Conservation (phyloP, 1,139 yeast genomes). For the Nakaseomyces nivariensis region DNA sequence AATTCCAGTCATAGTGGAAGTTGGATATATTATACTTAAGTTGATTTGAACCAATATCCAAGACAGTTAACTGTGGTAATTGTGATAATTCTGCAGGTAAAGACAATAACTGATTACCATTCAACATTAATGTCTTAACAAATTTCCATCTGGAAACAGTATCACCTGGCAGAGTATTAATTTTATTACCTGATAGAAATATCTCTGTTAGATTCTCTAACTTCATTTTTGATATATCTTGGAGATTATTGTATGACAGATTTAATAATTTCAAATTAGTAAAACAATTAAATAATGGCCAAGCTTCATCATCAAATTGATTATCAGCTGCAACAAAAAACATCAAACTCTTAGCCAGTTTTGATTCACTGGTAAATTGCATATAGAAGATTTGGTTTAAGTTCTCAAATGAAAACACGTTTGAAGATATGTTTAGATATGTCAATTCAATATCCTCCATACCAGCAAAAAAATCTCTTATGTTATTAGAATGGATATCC, state of each 20-base stretch:
- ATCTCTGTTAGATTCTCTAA: conserved; percentile 52
- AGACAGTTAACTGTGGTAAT: conserved; percentile 49
- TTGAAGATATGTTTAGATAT: conserved; percentile 68
- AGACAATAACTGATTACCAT: conserved; percentile 77
- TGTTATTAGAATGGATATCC: conserved; percentile 80
- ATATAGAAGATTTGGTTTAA: conserved; percentile 20
- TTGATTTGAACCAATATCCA: conserved; percentile 89
- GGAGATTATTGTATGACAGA: conserved; percentile 70
- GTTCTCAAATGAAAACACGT: conserved; percentile 41
- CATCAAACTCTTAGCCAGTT: conserved; percentile 45
- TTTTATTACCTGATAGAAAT: conserved; percentile 76
- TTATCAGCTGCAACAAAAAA: conserved; percentile 71
- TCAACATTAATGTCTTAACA: conserved; percentile 56
- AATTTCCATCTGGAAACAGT: conserved; percentile 55
- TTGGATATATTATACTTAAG: conserved; percentile 86
- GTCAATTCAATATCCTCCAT: conserved; percentile 58
- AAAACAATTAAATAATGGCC: conserved; percentile 57
- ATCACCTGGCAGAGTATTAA: conserved; percentile 76
- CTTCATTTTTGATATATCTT: conserved; percentile 62
- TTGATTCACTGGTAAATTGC: conserved; percentile 20
- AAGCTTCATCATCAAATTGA: conserved; percentile 67
- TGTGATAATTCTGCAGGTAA: conserved; percentile 84
- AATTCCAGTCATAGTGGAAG: conserved; percentile 96
- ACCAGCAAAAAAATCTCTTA: conserved; percentile 58
- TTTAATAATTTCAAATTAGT: conserved; percentile 55